These are phyloP conservation scores for Elsinoe australis DNA, from an alignment of 2,329 filamentous ascomycete genomes.

Conservation along the genomic window DNA sequence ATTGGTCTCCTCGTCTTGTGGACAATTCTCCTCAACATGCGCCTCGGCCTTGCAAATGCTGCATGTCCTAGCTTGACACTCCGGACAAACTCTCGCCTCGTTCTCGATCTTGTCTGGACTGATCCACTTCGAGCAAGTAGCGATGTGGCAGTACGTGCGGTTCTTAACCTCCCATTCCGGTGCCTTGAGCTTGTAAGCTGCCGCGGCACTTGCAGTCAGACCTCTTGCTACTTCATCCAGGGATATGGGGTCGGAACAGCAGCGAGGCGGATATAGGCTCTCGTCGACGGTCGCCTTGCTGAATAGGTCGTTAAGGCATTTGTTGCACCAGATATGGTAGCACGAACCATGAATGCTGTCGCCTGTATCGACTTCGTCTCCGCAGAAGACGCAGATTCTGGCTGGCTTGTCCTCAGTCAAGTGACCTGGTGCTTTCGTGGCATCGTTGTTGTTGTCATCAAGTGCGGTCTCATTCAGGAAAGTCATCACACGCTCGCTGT, in stretches of 20 bases:
- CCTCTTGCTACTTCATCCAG: slow-evolving; percentile 31
- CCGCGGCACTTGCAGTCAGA: slow-evolving; percentile 32
- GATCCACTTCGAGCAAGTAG: slow-evolving; percentile 44
- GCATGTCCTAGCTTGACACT: slow-evolving; percentile 44
- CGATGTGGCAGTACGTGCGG: slow-evolving; percentile 45
- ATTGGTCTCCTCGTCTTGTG: slow-evolving; percentile 36
- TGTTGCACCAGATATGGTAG: slow-evolving; percentile 50
- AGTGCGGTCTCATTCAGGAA: too few species aligned
- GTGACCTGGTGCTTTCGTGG: too few species aligned
- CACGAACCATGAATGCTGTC: too few species aligned
- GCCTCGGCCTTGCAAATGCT: slow-evolving; percentile 43
- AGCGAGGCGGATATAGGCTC: slow-evolving; percentile 48
- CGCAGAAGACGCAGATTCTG: too few species aligned
- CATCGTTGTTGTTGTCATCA: too few species aligned
- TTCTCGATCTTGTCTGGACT: slow-evolving; percentile 27
- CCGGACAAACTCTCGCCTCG: slow-evolving; percentile 36
- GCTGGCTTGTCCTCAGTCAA: too few species aligned
- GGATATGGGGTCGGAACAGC: slow-evolving; percentile 42
- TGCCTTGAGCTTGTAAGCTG: slow-evolving; percentile 39
- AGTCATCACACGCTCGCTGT: too few species aligned
- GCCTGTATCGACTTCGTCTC: too few species aligned
- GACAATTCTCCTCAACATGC: slow-evolving; percentile 44
- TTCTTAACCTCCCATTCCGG: slow-evolving; percentile 44
- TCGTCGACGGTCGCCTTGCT: slow-evolving; percentile 41
- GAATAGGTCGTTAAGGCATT: slow-evolving; percentile 44